phyloP scores from a whole-genome alignment of 176 grass and related monocot species.

The Juncus inflexus region DNA sequence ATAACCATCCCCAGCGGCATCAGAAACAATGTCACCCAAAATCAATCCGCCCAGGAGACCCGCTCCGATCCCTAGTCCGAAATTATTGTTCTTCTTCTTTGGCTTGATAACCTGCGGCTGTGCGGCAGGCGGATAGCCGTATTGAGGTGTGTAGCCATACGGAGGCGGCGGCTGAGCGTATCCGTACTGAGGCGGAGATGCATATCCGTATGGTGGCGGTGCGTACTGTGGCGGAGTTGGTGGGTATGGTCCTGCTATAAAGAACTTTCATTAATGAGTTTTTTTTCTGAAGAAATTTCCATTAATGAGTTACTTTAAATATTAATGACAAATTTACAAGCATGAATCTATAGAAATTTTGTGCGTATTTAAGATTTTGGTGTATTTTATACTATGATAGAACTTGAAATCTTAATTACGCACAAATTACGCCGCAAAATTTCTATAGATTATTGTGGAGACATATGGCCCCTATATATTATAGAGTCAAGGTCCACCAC shows the following conservation, averaged over 20 bases:
- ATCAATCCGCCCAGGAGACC: conserved; percentile 63
- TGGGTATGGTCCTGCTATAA: conserved; percentile 33
- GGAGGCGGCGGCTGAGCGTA: conserved; percentile 39
- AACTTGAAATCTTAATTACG: too few relatives aligned
- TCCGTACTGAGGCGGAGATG: conserved; percentile 41
- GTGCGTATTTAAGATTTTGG: too few relatives aligned
- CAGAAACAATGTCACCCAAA: conserved; percentile 51
- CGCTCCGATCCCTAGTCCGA: conserved; percentile 57
- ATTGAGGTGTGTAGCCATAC: conserved; percentile 24
- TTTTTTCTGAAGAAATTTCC: too few relatives aligned
- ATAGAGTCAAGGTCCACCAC: neutral
- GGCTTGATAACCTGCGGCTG: conserved; percentile 40
- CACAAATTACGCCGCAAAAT: too few relatives aligned
- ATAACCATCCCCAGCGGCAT: conserved; percentile 26
- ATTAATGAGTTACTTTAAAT: too few relatives aligned
- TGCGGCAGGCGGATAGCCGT: conserved; percentile 46
- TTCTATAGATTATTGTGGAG: too few relatives aligned
- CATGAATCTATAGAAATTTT: too few relatives aligned
- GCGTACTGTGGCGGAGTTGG: conserved; percentile 7
- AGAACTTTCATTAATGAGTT: too few relatives aligned
- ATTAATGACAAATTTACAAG: too few relatives aligned
- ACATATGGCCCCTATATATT: too few relatives aligned
- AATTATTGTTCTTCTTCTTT: conserved; percentile 44
- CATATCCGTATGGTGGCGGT: conserved; percentile 19
- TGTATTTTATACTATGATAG: too few relatives aligned